These are phyloP conservation scores for Leccinum sublutescens DNA, from an alignment of 768 basidiomycete species.

Conservation along the genomic window DNA sequence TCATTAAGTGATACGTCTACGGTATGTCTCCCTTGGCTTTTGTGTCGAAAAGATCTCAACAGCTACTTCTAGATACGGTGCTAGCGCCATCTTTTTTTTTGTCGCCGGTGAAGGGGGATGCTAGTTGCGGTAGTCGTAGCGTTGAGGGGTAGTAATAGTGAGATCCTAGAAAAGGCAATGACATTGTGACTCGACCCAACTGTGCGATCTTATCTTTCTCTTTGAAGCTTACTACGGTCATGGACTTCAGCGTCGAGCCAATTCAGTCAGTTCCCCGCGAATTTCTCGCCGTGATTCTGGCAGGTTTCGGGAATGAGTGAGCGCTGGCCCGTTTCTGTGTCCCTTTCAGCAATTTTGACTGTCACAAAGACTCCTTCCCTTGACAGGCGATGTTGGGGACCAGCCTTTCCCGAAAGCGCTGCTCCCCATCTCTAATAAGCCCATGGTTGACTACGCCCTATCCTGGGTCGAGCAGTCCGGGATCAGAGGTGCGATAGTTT, in stretches of 20 bases:
- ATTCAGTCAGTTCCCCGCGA: conserved; percentile 60
- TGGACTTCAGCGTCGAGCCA: conserved; percentile 65
- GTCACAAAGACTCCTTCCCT: conserved; percentile 58
- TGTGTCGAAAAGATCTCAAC: neutral
- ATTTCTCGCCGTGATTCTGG: conserved; percentile 85
- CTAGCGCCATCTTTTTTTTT: too few species aligned
- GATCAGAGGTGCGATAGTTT: conserved; percentile 58
- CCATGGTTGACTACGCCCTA: conserved; percentile 80
- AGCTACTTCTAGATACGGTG: neutral
- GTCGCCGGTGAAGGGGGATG: neutral
- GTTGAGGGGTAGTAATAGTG: neutral
- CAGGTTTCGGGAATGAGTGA: conserved; percentile 92
- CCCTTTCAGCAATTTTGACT: neutral
- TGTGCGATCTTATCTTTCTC: neutral
- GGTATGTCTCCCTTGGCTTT: conserved; percentile 9
- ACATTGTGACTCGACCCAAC: neutral
- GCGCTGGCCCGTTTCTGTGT: conserved; percentile 19
- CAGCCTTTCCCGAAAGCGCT: conserved; percentile 85
- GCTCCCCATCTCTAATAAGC: conserved; percentile 83
- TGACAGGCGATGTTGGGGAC: conserved; percentile 77
- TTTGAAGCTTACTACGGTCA: conserved; percentile 20
- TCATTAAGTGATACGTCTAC: conserved; percentile 50
- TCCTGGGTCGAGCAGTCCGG: conserved; percentile 88
- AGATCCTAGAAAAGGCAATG: conserved; percentile 23
- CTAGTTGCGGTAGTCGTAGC: neutral